phyloP scores from a whole-genome alignment of 2,329 filamentous ascomycete species.

The Phialemonium atrogriseum region DNA sequence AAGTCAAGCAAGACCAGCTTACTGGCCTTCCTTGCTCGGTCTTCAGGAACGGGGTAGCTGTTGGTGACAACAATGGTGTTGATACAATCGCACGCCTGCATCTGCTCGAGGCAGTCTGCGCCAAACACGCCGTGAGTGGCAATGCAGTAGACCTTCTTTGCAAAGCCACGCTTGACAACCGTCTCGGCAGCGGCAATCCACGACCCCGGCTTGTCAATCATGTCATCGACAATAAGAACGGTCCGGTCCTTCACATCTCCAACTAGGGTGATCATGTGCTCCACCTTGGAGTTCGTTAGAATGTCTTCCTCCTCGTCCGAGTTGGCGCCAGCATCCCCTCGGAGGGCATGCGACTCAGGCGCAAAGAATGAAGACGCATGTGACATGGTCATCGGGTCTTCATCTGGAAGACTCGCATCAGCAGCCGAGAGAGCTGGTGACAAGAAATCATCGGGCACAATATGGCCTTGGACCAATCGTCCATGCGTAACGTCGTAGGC shows the following conservation, averaged over 20 bases:
- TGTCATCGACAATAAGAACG: conserved; percentile 95
- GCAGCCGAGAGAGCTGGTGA: conserved; percentile 66
- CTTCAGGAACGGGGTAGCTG: conserved; percentile 82
- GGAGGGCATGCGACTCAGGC: conserved; percentile 61
- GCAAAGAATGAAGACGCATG: conserved; percentile 75
- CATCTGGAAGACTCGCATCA: conserved; percentile 56
- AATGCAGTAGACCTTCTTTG: conserved; percentile 94
- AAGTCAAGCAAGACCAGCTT: conserved; percentile 89
- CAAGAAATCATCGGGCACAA: conserved; percentile 88
- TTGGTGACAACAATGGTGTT: conserved; percentile 93
- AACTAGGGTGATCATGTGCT: conserved; percentile 96
- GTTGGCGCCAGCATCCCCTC: conserved; percentile 74
- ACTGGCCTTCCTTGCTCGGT: conserved; percentile 59
- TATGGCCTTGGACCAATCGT: conserved; percentile 83
- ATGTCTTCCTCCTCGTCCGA: conserved; percentile 92
- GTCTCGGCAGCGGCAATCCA: conserved; percentile 98
- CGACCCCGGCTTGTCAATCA: conserved; percentile 94
- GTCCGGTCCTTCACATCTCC: conserved; percentile 83
- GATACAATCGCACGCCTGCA: conserved; percentile 89
- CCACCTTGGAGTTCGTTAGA: conserved; percentile 69
- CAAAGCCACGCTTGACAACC: conserved; percentile 83
- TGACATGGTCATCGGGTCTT: conserved; percentile 75
- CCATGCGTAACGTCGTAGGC: conserved; percentile 87
- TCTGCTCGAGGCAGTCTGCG: conserved; percentile 77
- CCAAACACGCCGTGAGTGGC: conserved; percentile 95